A percentile compares a stretch with the other conserved stretches of the same genome.
These are phyloP conservation scores for Petunia hybrid DNA, from an alignment of 305 asterid species.

Conservation along the genomic window DNA sequence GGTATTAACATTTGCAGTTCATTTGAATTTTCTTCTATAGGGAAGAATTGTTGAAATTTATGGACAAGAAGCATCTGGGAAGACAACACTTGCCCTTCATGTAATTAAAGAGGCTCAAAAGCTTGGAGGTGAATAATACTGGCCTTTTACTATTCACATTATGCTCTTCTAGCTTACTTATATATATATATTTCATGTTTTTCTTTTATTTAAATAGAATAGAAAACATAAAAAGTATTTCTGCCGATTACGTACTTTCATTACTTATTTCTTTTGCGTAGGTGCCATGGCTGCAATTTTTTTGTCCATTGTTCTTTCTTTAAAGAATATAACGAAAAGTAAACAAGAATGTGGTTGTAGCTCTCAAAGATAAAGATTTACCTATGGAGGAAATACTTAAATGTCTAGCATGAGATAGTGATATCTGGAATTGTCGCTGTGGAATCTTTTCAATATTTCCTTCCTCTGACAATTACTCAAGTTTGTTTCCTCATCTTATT, in stretches of 20 bases:
- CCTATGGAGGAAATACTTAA: conserved; percentile 26
- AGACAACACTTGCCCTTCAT: conserved; percentile 94
- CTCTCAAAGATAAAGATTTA: conserved; percentile 8
- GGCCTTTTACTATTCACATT: conserved; percentile 25
- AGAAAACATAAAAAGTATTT: background rate
- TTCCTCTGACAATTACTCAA: conserved; percentile 12
- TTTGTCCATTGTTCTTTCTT: background rate
- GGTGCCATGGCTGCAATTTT: background rate
- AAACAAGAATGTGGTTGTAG: conserved; percentile 5
- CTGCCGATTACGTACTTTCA: background rate
- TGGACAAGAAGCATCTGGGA: conserved; percentile 98
- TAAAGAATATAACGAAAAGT: background rate
- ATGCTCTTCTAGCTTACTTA: conserved; percentile 7
- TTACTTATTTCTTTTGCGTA: conserved; percentile 17
- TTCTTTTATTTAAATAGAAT: conserved; percentile 9
- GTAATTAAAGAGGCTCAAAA: conserved; percentile 93
- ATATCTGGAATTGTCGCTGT: background rate
- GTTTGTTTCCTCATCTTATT: conserved; percentile 25
- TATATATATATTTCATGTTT: conserved; percentile 6
- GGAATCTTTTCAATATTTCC: conserved; percentile 22
- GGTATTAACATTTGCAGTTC: conserved; percentile 16
- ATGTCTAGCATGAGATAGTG: conserved; percentile 13
- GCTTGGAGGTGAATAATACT: conserved; percentile 80
- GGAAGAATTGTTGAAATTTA: conserved; percentile 92
- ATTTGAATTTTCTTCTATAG: conserved; percentile 50